Evolutionary conservation across 2,329 filamentous ascomycete genomes (phyloP), one percentile per base, ranked within the genome.

Genomic region (Clonostachys rhizophaga): DNA sequence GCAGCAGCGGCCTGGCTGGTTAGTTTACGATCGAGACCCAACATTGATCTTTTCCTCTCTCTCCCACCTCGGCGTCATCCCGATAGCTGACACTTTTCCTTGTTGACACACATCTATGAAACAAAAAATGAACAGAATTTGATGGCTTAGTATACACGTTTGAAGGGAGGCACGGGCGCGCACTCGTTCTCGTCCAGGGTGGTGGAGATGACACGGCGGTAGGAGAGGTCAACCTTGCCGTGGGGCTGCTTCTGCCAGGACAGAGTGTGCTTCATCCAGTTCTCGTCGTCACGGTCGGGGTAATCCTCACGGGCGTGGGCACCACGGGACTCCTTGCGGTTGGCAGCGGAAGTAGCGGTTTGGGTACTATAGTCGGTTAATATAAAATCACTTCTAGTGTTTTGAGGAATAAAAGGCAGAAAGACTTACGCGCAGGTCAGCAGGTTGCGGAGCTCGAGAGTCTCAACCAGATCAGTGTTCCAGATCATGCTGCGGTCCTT

Each of bases 401-500:
- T 24, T 24, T 40, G 36, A 30, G 24, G 24, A 10, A 9, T 30
- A 4, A 30, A 10, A 10, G 9, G 24, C 10, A 14, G 14, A 8
- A 42, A n/a, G 53, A 87, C 86, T 75, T 84, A 90, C 83, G 91
- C 92, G 84, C 94, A 97, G 62, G 94, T 97, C 65, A 99, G 76
- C 62, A 99, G 72, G 71, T 99, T 99, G 64, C 91, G 83, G 63
- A 97, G 78, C 74, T 99, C 94, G 48, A 99, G 83, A 8, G 92
- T 95, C 80, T 97, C 92, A 52, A 96, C 90, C 37, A 97, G 83
- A 64, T 97, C 92, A 20, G 89, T 91, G 84, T 97, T 97, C 92
- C 92, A 97, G 77, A 97, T 97, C 92, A 97, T 96, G 80, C 89
- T 95, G 70, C 94, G 88, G 71, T 97, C 92, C 83, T 96, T 95